Conservation (phyloP, 306 rosid genomes). For the Albizia julibrissin region DNA sequence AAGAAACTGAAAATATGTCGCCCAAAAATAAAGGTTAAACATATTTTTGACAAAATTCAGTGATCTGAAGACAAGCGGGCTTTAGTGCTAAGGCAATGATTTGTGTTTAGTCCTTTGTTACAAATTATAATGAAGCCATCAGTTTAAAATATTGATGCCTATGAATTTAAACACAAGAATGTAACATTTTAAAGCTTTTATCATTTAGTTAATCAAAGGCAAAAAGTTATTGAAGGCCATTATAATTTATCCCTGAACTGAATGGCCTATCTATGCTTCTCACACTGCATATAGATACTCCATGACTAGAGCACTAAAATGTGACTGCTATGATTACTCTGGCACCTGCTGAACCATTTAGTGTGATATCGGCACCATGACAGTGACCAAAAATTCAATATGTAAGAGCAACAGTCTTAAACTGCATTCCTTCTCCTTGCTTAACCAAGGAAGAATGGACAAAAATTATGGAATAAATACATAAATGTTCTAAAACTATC, state of each 20-base stretch:
- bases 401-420: background rate
- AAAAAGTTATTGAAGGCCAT: background rate
- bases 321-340: background rate
- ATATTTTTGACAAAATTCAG: conserved; percentile 1
- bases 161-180: background rate
- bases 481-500: background rate
- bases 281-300: conserved; percentile 2
- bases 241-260: background rate
- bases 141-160: background rate
- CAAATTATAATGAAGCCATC: background rate
- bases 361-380: conserved; percentile 8
- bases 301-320: conserved; percentile 26
- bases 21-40: conserved; percentile 23
- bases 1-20: conserved; percentile 39
- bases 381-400: background rate
- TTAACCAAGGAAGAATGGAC: conserved; percentile 10
- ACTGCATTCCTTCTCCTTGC: conserved; percentile 16
- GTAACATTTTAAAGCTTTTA: background rate
- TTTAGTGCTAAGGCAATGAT: background rate
- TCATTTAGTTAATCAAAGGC: background rate
- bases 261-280: background rate
- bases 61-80: background rate
- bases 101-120: background rate
- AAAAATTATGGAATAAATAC: background rate
- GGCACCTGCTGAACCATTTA: background rate